Evolutionary conservation across 306 rosid species (phyloP).

Genomic region (Vachellia pachyceras): DNA sequence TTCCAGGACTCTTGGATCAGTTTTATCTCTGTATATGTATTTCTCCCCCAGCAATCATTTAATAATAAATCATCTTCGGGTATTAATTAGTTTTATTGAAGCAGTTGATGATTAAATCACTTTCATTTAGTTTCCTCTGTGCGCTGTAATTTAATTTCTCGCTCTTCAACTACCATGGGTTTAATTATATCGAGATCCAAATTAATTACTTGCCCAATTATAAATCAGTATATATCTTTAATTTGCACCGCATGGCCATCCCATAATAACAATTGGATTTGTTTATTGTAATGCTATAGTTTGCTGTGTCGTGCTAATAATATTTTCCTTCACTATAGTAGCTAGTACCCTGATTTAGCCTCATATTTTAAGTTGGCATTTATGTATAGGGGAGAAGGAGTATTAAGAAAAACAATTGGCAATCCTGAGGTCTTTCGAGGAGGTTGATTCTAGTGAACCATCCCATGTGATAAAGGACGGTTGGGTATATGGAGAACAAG

Average conservation of each 20-base stretch:
- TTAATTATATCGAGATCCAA: background rate
- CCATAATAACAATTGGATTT: background rate
- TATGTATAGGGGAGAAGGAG: constrained; percentile 45
- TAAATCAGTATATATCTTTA: too few species aligned
- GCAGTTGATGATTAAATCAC: background rate
- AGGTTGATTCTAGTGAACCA: constrained; percentile 47
- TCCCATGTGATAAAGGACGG: constrained; percentile 27
- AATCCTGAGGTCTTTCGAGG: constrained; percentile 53
- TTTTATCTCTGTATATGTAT: too few species aligned
- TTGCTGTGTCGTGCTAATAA: background rate
- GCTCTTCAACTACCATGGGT: background rate
- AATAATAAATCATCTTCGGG: background rate
- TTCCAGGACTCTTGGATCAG: too few species aligned
- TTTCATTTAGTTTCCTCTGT: too few species aligned
- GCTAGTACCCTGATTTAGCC: background rate
- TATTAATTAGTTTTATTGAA: too few species aligned
- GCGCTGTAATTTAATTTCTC: background rate
- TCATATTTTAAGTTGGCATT: background rate
- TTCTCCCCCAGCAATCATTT: too few species aligned
- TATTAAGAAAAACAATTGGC: constrained; percentile 52
- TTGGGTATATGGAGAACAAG: constrained; percentile 41
- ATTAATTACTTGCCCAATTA: too few species aligned
- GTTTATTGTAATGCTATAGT: background rate
- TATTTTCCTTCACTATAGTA: too few species aligned
- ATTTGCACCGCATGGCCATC: background rate